Evolutionary conservation across 371 early-diverging fungal species (phyloP).

Genomic region (Mucor sp.): DNA sequence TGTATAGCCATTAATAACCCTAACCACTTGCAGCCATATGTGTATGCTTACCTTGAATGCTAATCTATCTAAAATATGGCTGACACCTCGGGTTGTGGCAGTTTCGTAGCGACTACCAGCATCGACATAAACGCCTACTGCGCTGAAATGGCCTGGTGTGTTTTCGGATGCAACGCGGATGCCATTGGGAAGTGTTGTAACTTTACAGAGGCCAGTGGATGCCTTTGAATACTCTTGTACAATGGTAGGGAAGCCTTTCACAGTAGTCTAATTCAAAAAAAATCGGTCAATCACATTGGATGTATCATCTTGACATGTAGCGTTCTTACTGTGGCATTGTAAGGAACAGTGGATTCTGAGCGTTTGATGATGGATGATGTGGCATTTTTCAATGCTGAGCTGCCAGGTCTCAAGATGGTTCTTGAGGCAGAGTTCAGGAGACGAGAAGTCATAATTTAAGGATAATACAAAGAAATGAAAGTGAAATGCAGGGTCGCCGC

Average conservation of each 20-base stretch:
- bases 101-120: conserved; percentile 90
- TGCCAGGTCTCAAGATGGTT: background rate
- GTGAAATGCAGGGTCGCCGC: background rate
- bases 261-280: background rate
- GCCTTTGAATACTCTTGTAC: conserved; percentile 52
- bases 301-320: background rate
- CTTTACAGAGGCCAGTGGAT: conserved; percentile 41
- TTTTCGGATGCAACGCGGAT: conserved; percentile 82
- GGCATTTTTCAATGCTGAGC: background rate
- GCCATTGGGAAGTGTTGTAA: conserved; percentile 87
- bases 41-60: conserved; percentile 79
- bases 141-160: conserved; percentile 87
- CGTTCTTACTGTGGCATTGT: conserved; percentile 11
- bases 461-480: conserved; percentile 3
- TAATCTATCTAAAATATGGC: conserved; percentile 87
- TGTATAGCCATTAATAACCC: background rate
- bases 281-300: background rate
- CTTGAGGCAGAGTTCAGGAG: conserved; percentile 17
- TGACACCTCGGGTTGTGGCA: conserved; percentile 67
- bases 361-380: conserved; percentile 18
- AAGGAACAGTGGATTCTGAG: conserved; percentile 23
- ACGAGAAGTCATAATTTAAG: conserved; percentile 28
- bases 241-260: conserved; percentile 31
- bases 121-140: conserved; percentile 88
- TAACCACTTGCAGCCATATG: too few species aligned